Base-by-base conservation (phyloP, 225 moss, liverwort and hornwort species). In the Rhytidiadelphus loreus region DNA sequence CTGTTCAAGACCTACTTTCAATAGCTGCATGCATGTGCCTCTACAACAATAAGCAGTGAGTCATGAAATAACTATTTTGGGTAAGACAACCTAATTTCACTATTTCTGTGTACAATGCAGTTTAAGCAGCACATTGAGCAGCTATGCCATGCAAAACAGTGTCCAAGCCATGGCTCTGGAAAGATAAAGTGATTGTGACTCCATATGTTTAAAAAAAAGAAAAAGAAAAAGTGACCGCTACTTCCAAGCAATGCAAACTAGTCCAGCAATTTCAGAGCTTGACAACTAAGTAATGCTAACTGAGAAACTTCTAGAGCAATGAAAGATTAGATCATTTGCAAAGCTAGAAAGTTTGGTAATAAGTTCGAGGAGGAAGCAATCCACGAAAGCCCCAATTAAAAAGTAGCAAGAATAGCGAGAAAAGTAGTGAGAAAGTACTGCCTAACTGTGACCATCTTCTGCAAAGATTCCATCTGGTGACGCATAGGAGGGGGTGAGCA, bases 1-100 rank as follows among this genome's bases (percentile, higher is more conserved):
- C 7, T 1, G 28, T 7, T 28, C 7, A 61, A 0, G 13, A 7
- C 3, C 28, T 6, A n/a, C n/a, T n/a, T n/a, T n/a, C n/a, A n/a
- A n/a, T n/a, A n/a, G n/a, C n/a, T n/a, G n/a, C n/a, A n/a, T n/a
- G n/a, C n/a, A n/a, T n/a, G n/a, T n/a, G n/a, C n/a, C n/a, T n/a
- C n/a, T n/a, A n/a, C n/a, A n/a, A n/a, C n/a, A n/a, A n/a, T n/a
- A n/a, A n/a, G n/a, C n/a, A n/a, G n/a, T n/a, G n/a, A n/a, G n/a
- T n/a, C n/a, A n/a, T n/a, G n/a, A n/a, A n/a, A n/a, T n/a, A n/a
- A n/a, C n/a, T n/a, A n/a, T n/a, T n/a, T n/a, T n/a, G n/a, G n/a
- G n/a, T n/a, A n/a, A 57, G 4, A 2, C 11, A 19, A 19, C 6
- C 20, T 65, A 65, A 20, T 65, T 65, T 65, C 35, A 65, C 10